Evolutionary conservation across 306 rosid species (phyloP), one percentile per base, ranked within the genome.

Genomic region (Vigna trinervia): DNA sequence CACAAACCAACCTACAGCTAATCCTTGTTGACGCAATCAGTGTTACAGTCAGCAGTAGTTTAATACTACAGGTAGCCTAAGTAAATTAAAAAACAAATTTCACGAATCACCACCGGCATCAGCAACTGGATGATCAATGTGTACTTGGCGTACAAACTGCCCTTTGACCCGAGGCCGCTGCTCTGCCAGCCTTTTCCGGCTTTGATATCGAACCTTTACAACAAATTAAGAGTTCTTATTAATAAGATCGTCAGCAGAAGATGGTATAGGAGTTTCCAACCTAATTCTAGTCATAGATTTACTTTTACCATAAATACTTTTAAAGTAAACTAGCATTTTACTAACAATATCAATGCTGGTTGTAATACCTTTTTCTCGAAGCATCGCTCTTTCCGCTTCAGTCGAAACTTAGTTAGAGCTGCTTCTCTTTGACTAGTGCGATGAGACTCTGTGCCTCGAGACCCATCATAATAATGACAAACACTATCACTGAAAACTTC

Each of bases 121-220:
- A 13, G 79, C 57, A 5, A 60, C 56, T 19, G 84, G 77, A 66
- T 56, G 61, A 71, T 86, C 86, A 14, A 76, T 59, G 5, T 71
- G 82, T 22, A 65, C 86, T 74, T 78, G 84, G 1, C 90, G 91
- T 36, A 88, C 91, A 65, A 91, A 89, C 72, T 85, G 92, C 74
- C 97, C 97, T 80, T 89, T 91, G 38, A 88, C 86, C 59, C 97
- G 82, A 6, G 87, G 94, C 32, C 94, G 85, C 84, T 89, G 88
- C 82, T 91, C 97, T 19, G 97, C 94, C 68, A 83, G 78, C 80
- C 66, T 68, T 82, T 89, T 87, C 71, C 94, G 76, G 71, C 89
- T 86, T 48, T 88, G 91, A 67, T 89, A 91, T 71, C 94, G 81
- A 17, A 91, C 91, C 94, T 89, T 84, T 61, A 12, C 60, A 19